These are phyloP conservation scores for Gomphus sp. DNA, from an alignment of 1,284 basidiomycete species.

Conservation along the genomic window DNA sequence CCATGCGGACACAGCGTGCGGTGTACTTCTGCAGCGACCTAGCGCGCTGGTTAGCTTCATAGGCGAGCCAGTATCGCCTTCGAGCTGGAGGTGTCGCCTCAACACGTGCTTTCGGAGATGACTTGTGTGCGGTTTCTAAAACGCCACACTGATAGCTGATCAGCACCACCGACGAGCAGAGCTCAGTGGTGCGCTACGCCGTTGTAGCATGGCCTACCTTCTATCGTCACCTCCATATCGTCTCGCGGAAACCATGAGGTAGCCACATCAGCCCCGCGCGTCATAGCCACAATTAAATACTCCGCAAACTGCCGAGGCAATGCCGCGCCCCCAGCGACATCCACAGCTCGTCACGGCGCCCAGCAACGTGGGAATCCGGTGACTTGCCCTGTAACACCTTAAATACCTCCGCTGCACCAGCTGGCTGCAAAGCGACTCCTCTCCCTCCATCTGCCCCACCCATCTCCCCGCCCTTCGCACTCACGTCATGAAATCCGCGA, in stretches of 20 bases:
- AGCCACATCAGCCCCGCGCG: background rate
- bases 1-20: background rate
- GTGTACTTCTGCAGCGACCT: background rate
- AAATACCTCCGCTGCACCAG: conserved; percentile 1
- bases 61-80: background rate
- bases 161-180: background rate
- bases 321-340: background rate
- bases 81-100: background rate
- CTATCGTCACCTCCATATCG: background rate
- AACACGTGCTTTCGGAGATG: background rate
- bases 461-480: background rate
- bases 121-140: background rate
- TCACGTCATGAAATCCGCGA: background rate
- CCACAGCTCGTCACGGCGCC: background rate
- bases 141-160: background rate
- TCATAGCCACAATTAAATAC: background rate
- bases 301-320: background rate
- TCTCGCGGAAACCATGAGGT: conserved; percentile 4
- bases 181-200: background rate
- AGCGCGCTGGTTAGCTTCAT: background rate
- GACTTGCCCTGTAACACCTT: background rate
- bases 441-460: background rate
- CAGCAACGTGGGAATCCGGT: background rate
- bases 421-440: background rate
- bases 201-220: background rate